Conservation (phyloP, 768 basidiomycete genomes). For the Lyophyllum atratum region DNA sequence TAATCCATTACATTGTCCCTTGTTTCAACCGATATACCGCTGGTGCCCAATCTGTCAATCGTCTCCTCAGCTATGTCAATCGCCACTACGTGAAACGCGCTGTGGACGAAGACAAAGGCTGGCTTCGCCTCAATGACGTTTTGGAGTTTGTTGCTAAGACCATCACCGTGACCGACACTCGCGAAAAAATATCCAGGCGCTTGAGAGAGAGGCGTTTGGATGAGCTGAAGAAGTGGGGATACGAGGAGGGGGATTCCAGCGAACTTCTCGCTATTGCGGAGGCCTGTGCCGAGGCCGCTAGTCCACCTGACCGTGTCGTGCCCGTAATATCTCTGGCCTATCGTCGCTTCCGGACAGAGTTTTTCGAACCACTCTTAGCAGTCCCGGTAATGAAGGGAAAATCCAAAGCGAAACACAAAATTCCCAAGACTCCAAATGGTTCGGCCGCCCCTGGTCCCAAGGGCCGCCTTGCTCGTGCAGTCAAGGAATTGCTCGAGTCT, state of each 20-base stretch:
- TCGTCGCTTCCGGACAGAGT: slow-evolving; percentile 71
- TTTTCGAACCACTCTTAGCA: slow-evolving; percentile 68
- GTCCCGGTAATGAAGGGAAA: slow-evolving; percentile 67
- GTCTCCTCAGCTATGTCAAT: slow-evolving; percentile 79
- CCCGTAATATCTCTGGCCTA: slow-evolving; percentile 64
- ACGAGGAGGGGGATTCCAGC: slow-evolving; percentile 47
- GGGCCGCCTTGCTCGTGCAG: slow-evolving; percentile 68
- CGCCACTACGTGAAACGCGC: slow-evolving; percentile 78
- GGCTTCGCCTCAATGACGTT: slow-evolving; percentile 70
- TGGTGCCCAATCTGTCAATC: slow-evolving; percentile 67
- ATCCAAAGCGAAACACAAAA: slow-evolving; percentile 50
- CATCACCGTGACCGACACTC: slow-evolving; percentile 50
- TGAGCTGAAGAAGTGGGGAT: slow-evolving; percentile 77
- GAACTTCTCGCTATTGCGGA: slow-evolving; percentile 59
- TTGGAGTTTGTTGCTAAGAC: slow-evolving; percentile 60
- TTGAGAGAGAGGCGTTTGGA: slow-evolving; percentile 59
- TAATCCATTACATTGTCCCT: slow-evolving; percentile 71
- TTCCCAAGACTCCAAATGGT: slow-evolving; percentile 39
- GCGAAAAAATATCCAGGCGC: slow-evolving; percentile 58
- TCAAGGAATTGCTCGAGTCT: slow-evolving; percentile 63
- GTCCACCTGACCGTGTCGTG: slow-evolving; percentile 64
- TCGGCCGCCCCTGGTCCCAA: slow-evolving; percentile 53
- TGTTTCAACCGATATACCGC: slow-evolving; percentile 71
- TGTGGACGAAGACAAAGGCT: slow-evolving; percentile 77
- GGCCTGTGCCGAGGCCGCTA: slow-evolving; percentile 75